Conservation (phyloP, 768 basidiomycete genomes). For the Russula vinacea region DNA sequence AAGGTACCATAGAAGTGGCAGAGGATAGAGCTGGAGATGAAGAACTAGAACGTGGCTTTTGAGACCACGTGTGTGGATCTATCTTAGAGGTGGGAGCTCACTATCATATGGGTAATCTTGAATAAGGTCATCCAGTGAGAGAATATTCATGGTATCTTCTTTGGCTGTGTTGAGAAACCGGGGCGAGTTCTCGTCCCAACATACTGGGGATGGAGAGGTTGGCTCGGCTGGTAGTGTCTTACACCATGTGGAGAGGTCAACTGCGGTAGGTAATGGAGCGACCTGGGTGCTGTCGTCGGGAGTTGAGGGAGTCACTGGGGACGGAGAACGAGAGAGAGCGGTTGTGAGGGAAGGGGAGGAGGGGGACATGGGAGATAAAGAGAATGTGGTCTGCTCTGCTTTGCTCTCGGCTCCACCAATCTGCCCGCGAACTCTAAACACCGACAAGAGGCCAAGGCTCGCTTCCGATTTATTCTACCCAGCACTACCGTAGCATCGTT, state of each 20-base stretch:
- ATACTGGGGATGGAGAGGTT: slow-evolving; percentile 36
- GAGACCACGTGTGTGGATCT: slow-evolving; percentile 28
- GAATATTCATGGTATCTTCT: slow-evolving; percentile 53
- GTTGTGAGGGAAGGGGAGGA: slow-evolving; percentile 48
- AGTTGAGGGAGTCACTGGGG: slow-evolving; percentile 65
- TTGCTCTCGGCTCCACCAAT: no score
- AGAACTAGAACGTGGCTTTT: slow-evolving; percentile 10
- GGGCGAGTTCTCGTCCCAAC: slow-evolving; percentile 46
- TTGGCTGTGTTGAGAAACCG: slow-evolving; percentile 44
- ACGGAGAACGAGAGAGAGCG: slow-evolving; percentile 61
- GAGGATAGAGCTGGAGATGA: slow-evolving; percentile 15
- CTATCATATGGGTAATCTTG: slow-evolving; percentile 75
- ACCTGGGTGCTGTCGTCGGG: slow-evolving; percentile 60
- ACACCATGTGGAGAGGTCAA: slow-evolving; percentile 59
- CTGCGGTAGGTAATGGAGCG: slow-evolving; percentile 50
- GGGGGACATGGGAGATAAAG: slow-evolving; percentile 49
- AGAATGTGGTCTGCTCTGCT: no score
- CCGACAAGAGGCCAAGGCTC: background rate
- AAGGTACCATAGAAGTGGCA: background rate
- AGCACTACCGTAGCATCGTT: no score
- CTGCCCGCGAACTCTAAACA: background rate
- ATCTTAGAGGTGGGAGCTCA: slow-evolving; percentile 39
- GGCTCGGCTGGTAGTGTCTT: slow-evolving; percentile 45
- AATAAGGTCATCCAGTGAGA: slow-evolving; percentile 69
- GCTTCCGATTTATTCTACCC: no score